Evolutionary conservation across 2,329 filamentous ascomycete genomes (phyloP), one percentile per base, ranked within the genome.

Genomic region (Xylariaceae sp.): DNA sequence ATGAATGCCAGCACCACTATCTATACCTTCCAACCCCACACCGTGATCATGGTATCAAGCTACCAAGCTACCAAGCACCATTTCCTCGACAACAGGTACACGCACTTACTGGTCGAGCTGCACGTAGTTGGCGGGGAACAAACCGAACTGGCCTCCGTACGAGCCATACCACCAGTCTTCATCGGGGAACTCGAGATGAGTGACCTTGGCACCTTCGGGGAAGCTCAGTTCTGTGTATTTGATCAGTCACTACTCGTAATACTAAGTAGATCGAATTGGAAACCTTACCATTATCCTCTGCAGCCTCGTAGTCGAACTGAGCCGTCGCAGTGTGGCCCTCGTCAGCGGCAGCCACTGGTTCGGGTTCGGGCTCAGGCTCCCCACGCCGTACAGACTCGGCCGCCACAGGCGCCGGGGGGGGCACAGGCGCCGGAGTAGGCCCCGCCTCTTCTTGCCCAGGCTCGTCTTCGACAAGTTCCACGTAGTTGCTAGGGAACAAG

Each of bases 81-180:
- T 28, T n/a, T 28, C 22, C 22, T 28, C 7, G 22, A 28, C 22
- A 28, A 28, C 7, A 28, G 7, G 22, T 4, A 28, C 22, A 28
- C 42, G 42, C n/a, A 55, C 54, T 65, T 59, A 68, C 53, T 63
- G 55, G 61, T 83, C 72, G 48, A 86, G 71, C 68, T 85, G 74
- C 57, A 88, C 85, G 62, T 88, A 88, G 69, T 88, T 87, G 66
- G 84, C 80, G 12, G 85, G 85, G 82, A 99, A 99, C 42, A 99
- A 79, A 56, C 94, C 94, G 31, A 82, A 81, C 52, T 86, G 81
- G 46, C 91, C 91, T 22, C 85, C 79, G 71, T 88, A 95, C 64
- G 89, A 84, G 53, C 94, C 94, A 63, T 93, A 88, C 94, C 94
- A 99, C 94, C 94, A 99, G 68, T 99, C 94, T 60, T 97, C 93